Evolutionary conservation across 2,329 filamentous ascomycete species (phyloP), one percentile per base, ranked within the genome.

Genomic region (Cercospora sojina): DNA sequence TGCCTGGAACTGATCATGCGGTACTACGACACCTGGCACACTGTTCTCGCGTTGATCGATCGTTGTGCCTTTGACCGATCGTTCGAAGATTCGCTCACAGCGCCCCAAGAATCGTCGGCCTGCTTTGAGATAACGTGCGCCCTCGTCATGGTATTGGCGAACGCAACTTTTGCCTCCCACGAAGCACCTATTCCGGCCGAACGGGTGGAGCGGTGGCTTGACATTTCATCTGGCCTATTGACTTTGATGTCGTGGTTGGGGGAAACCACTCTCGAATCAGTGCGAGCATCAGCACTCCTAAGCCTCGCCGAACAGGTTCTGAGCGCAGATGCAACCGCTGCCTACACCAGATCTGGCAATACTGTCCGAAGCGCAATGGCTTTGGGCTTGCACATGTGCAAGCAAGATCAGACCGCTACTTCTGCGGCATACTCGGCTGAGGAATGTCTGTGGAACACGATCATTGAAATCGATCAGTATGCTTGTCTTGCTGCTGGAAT

Each of bases 401-500:
- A 35, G 23, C 47, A 29, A n/a, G 3, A 64, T 29, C 55, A 60
- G 4, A 32, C 41, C 41, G 13, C 29, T n/a, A 16, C 53, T 6
- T 16, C 10, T 51, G 10, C 47, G 5, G 20, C 12, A 5, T 3
- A 3, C 13, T 25, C 23, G 8, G 47, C 10, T 9, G 23, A 53
- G 23, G 59, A 43, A 43, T 51, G 5, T 35, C 57, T 69, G n/a
- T 69, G 65, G 67, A 57, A 64, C 32, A 31, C 55, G 6, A 65
- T 69, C 13, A 43, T 63, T 7, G 67, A 69, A 10, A 27, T 69
- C 3, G 67, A 69, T 29, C 65, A 65, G 18, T 59, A 69, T 31
- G 67, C 67, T n/a, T 67, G 59, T 27, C 60, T 67, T 2, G 67
- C 67, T 10, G 65, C 67, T 20, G 65, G 67, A 1, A 65, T 67